These are phyloP conservation scores for Leptographium procerum DNA, from an alignment of 2,329 filamentous ascomycete species.

Conservation along the genomic window DNA sequence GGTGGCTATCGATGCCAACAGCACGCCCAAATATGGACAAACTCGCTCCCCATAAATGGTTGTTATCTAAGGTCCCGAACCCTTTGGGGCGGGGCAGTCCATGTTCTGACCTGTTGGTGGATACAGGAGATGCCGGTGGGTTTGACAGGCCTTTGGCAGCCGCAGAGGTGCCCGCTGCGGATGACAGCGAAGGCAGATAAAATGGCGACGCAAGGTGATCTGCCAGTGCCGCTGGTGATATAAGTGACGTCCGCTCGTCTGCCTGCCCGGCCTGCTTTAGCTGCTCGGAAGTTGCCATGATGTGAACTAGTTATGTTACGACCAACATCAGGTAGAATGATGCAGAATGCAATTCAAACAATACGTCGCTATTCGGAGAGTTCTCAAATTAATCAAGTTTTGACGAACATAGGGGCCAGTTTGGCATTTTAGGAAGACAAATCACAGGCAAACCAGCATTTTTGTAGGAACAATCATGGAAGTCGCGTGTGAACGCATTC, in stretches of 20 bases:
- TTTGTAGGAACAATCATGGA: not conserved
- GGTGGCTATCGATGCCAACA: slow-evolving; percentile 27
- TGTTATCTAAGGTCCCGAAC: slow-evolving; percentile 12
- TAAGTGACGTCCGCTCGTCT: not conserved
- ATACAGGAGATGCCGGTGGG: not conserved
- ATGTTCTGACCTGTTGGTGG: not conserved
- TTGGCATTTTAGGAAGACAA: not conserved
- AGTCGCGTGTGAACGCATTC: not conserved
- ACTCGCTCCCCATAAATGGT: slow-evolving; percentile 24
- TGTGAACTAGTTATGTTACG: not conserved
- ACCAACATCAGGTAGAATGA: not conserved
- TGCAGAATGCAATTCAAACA: too few relatives aligned
- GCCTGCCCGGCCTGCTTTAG: not conserved
- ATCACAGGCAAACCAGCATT: too few relatives aligned
- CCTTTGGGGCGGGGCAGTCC: slow-evolving; percentile 13
- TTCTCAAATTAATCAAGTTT: not conserved
- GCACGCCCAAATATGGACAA: slow-evolving; percentile 31
- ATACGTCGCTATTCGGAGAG: not conserved
- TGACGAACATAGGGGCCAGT: not conserved
- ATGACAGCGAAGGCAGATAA: not conserved
- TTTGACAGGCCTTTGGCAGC: not conserved
- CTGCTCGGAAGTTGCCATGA: not conserved
- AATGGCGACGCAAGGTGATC: not conserved
- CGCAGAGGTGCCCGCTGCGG: not conserved
- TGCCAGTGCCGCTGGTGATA: not conserved